A percentile compares a stretch with the other conserved stretches of the same genome.
These are phyloP conservation scores for Saturnispora ahearnii DNA, from an alignment of 805 yeast genomes.

Conservation along the genomic window DNA sequence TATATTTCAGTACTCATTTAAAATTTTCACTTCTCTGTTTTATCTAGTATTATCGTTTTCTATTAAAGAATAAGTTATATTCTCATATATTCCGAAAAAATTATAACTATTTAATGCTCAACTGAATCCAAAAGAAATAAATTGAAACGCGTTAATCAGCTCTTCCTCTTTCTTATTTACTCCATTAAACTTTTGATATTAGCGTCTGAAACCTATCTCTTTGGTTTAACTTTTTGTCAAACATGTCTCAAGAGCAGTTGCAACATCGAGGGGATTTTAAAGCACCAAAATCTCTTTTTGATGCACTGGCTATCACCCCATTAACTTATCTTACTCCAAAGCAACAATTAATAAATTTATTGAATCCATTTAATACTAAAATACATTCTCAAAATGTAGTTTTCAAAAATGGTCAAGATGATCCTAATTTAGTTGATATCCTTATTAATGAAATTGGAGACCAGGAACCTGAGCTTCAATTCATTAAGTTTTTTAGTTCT, in stretches of 20 bases:
- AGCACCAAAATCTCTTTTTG: neutral
- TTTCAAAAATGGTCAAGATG: neutral
- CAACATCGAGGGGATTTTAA: neutral
- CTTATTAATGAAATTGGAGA: neutral
- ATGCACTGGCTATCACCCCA: neutral
- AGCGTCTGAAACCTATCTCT: no score
- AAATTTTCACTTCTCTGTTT: neutral
- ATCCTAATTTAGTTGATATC: neutral
- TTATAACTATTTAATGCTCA: no score
- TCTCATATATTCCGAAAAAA: no score
- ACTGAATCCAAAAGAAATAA: no score
- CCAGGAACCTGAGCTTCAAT: neutral
- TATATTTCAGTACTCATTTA: conserved; percentile 23
- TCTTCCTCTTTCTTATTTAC: no score
- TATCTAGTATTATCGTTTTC: no score
- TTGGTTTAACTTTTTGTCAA: neutral
- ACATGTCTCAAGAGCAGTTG: neutral
- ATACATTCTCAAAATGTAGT: neutral
- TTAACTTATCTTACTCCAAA: neutral
- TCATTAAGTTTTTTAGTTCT: neutral
- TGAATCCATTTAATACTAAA: neutral
- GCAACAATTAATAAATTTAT: neutral
- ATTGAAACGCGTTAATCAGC: no score
- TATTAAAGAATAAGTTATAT: no score
- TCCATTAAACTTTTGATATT: no score